Percentiles rank a stretch among this genome's conserved stretches.
Conservation (phyloP, 495 filamentous ascomycete species). For the Chaetomium tenue region DNA sequence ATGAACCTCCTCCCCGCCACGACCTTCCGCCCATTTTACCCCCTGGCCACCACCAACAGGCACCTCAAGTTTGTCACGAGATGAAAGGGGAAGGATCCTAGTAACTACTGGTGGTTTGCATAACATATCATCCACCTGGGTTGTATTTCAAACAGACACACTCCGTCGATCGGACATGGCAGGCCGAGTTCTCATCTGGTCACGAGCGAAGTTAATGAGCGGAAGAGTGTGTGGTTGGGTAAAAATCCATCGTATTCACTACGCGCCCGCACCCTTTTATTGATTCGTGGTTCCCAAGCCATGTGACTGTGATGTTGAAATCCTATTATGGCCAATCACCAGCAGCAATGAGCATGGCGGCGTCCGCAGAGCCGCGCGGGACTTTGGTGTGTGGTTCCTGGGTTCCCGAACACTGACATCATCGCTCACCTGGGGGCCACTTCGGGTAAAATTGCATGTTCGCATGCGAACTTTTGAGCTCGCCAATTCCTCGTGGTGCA, state of each 20-base stretch:
- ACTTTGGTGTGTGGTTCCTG: background rate
- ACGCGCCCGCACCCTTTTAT: background rate
- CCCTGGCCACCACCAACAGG: too few species aligned
- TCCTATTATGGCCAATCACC: background rate
- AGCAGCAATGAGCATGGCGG: background rate
- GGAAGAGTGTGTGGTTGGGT: background rate
- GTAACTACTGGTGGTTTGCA: too few species aligned
- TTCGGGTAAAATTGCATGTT: too few species aligned
- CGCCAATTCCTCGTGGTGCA: background rate
- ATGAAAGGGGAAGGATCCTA: too few species aligned
- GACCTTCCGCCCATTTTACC: too few species aligned
- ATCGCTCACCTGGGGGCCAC: background rate
- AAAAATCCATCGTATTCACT: background rate
- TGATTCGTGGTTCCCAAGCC: background rate
- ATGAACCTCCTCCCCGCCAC: too few species aligned
- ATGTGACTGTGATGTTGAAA: background rate
- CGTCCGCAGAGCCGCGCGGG: constrained; percentile 16
- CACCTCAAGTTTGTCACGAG: too few species aligned
- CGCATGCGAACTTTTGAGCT: background rate
- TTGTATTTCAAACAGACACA: too few species aligned
- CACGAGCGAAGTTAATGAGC: too few species aligned
- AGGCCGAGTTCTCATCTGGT: too few species aligned
- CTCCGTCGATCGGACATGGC: too few species aligned
- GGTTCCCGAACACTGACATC: constrained; percentile 12
- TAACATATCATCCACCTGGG: too few species aligned